Evolutionary conservation across 305 asterid species (phyloP).

Genomic region (Rubia tinctorum): DNA sequence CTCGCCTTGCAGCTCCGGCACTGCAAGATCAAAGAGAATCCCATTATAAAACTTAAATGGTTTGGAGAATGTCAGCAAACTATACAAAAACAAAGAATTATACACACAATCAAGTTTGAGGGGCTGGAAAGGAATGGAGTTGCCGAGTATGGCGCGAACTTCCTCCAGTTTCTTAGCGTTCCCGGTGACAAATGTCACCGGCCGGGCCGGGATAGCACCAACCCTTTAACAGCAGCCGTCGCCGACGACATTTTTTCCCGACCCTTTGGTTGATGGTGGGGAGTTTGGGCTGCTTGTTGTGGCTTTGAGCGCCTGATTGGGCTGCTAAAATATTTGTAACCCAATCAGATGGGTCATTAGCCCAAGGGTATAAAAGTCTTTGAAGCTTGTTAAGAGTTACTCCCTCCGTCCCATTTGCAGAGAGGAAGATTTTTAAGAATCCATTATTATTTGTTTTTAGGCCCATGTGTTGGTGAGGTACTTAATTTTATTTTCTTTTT

Average conservation of each 20-base stretch:
- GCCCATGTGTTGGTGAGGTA: no score
- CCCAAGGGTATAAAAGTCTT: no score
- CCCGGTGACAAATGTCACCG: constrained; percentile 95
- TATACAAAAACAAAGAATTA: not conserved
- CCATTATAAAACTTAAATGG: not conserved
- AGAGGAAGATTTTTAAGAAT: no score
- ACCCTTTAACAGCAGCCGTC: constrained; percentile 40
- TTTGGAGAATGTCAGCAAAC: not conserved
- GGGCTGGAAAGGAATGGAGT: constrained; percentile 87
- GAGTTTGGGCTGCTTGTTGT: not conserved
- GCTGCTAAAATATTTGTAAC: not conserved
- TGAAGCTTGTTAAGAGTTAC: no score
- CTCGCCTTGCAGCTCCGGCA: constrained; percentile 96
- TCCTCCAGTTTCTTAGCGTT: constrained; percentile 96
- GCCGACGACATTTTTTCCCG: constrained; percentile 43
- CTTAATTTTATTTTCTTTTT: no score
- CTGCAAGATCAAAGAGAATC: constrained; percentile 28
- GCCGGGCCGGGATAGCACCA: constrained; percentile 65
- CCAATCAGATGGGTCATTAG: no score
- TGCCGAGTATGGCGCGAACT: constrained; percentile 79
- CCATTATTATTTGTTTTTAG: no score
- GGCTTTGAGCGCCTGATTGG: not conserved
- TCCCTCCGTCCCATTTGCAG: no score
- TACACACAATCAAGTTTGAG: constrained; percentile 71
- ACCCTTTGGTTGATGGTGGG: no score